Conservation (phyloP, 2,329 filamentous ascomycete genomes). For the Clarireedia sp. region DNA sequence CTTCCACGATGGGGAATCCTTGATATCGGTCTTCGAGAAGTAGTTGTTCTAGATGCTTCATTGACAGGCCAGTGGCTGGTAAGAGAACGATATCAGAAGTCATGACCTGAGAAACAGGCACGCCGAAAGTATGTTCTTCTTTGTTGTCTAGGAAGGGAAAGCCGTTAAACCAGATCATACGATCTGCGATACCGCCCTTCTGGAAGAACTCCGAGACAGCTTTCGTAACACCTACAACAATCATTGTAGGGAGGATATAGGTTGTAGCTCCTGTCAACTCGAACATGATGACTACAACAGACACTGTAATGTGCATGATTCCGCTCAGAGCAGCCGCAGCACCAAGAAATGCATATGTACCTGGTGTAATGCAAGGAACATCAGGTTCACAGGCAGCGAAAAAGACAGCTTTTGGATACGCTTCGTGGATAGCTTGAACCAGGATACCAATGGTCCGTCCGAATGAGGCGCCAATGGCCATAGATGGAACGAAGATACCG, state of each 20-base stretch:
- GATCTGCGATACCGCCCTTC: constrained; percentile 94
- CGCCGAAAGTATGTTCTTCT: constrained; percentile 93
- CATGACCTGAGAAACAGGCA: constrained; percentile 89
- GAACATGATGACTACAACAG: constrained; percentile 98
- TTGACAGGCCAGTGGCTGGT: constrained; percentile 62
- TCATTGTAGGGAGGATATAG: constrained; percentile 97
- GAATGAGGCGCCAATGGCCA: constrained; percentile 94
- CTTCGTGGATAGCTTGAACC: constrained; percentile 81
- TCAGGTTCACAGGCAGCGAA: constrained; percentile 86
- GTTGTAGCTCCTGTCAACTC: constrained; percentile 95
- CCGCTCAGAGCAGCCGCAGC: constrained; percentile 86
- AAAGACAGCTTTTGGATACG: constrained; percentile 73
- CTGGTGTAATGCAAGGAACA: constrained; percentile 91
- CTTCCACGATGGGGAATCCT: constrained; percentile 86
- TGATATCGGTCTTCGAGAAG: constrained; percentile 76
- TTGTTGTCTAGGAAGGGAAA: constrained; percentile 97
- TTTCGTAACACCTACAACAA: constrained; percentile 95
- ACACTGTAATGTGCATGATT: constrained; percentile 97
- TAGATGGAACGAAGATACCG: constrained; percentile 95
- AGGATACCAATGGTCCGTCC: constrained; percentile 90
- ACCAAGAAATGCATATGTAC: constrained; percentile 92
- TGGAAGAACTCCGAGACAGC: constrained; percentile 83
- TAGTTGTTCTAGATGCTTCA: constrained; percentile 70
- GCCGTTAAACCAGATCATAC: constrained; percentile 98
- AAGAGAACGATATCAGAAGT: constrained; percentile 67